Base-by-base conservation (phyloP, 257 asterid genomes). In the Primulina huaijiensis region DNA sequence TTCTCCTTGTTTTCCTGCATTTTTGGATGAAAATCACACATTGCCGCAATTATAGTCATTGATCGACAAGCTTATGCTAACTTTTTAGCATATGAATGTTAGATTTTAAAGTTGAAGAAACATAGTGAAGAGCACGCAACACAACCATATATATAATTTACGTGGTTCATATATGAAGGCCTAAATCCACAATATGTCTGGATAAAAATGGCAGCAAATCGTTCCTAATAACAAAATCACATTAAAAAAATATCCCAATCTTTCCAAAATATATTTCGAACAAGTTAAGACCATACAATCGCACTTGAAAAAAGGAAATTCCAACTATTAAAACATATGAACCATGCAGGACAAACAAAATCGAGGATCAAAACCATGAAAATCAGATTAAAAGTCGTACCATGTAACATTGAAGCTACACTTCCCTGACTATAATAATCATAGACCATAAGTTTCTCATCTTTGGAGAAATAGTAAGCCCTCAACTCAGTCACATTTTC, bases 401-500 rank as follows among this genome's bases (percentile, higher is more conserved):
- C 95, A 52, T 91, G 96, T 31, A 94, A 72, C 90, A 89, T 83
- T 34, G 87, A 82, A 77, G 97, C 89, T 53, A 94, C 85, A 68
- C 95, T 89, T 43, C 99, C 99, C 69, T 81, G 85, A 50, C 84
- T 77, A 76, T 83, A 84, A 80, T 83, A 85, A 69, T 94, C 97
- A 71, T 83, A 91, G 55, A 94, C 96, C 88, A 88, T 86, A 60
- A 94, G 99, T 88, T 91, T 94, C 79, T 94, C 99, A 8, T 94
- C 99, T 74, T 94, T 94, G 8, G 99, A 94, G 79, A 90, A 94
- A 77, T 89, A 94, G 69, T 94, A 94, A 5, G 95, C 99, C 78
- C 96, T 84, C 63, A 94, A 74, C 80, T 89, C 93, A 17, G 82
- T 70, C 72, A 94, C 95, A 82, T 94, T 91, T 82, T 94, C 96